Evolutionary conservation across 495 filamentous ascomycete genomes (phyloP).

Genomic region (Penicillium turbatum): DNA sequence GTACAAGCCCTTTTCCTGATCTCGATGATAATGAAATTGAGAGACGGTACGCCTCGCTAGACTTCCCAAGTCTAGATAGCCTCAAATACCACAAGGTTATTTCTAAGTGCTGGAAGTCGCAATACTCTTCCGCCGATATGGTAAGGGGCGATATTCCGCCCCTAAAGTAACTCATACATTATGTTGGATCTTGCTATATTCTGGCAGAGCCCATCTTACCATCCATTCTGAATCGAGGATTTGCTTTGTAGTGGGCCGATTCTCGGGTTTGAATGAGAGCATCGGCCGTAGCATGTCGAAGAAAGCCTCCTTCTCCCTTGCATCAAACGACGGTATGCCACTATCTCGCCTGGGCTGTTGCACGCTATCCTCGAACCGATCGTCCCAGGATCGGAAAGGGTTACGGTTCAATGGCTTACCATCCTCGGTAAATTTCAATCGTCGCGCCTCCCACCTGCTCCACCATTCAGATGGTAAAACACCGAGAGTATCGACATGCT

Average conservation of each 20-base stretch:
- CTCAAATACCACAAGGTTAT: no score
- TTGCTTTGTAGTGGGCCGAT: slow-evolving; percentile 31
- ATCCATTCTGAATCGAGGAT: slow-evolving; percentile 38
- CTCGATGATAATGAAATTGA: no score
- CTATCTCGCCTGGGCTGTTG: slow-evolving; percentile 19
- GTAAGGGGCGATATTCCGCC: no score
- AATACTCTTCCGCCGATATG: no score
- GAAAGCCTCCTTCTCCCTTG: slow-evolving; percentile 28
- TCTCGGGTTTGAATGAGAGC: slow-evolving; percentile 38
- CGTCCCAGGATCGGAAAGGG: slow-evolving; percentile 21
- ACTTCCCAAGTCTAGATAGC: no score
- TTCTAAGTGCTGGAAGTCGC: no score
- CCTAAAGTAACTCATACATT: slow-evolving; percentile 3
- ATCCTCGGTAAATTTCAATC: slow-evolving; percentile 18
- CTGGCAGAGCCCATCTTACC: slow-evolving; percentile 40
- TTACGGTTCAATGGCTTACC: slow-evolving; percentile 21
- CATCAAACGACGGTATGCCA: slow-evolving; percentile 19
- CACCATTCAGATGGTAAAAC: slow-evolving; percentile 28
- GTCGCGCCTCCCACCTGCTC: slow-evolving; percentile 19
- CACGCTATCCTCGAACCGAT: slow-evolving; percentile 27
- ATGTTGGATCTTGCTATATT: slow-evolving; percentile 24
- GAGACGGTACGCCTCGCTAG: no score
- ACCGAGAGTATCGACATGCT: slow-evolving; percentile 38
- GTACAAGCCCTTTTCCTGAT: no score
- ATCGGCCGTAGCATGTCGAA: slow-evolving; percentile 36